Evolutionary conservation across 441 rosid species (phyloP).

Genomic region (Erodium trifolium): DNA sequence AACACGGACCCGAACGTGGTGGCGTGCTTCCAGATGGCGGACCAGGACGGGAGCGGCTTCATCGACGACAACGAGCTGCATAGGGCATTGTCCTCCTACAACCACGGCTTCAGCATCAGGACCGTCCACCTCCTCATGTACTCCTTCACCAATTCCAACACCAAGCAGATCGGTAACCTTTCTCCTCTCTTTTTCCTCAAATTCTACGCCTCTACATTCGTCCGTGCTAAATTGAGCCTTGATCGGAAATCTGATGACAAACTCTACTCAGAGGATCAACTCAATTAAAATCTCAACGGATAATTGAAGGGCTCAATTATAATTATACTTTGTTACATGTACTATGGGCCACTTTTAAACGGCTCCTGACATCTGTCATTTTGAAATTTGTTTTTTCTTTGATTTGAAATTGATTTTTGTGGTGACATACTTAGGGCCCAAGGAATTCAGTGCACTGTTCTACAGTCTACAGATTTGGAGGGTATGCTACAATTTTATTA

Average conservation of each 20-base stretch:
- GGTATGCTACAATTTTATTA: conserved; percentile 33
- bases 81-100: conserved; percentile 63
- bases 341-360: no score
- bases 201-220: no score
- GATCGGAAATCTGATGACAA: background rate
- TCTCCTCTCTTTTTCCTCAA: background rate
- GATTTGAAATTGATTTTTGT: background rate
- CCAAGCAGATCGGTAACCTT: conserved; percentile 61
- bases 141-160: conserved; percentile 66
- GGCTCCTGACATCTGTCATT: background rate
- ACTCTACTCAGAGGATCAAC: no score
- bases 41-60: conserved; percentile 70
- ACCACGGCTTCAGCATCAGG: conserved; percentile 76
- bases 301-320: no score
- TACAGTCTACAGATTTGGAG: conserved; percentile 93
- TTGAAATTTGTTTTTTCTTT: background rate
- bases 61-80: conserved; percentile 86
- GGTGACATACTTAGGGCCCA: conserved; percentile 42
- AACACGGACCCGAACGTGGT: conserved; percentile 72
- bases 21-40: conserved; percentile 68
- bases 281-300: no score
- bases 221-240: background rate
- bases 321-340: no score
- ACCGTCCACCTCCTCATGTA: conserved; percentile 84
- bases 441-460: conserved; percentile 67